Conservation (phyloP, 2,329 filamentous ascomycete genomes). For the Didymella sp. region DNA sequence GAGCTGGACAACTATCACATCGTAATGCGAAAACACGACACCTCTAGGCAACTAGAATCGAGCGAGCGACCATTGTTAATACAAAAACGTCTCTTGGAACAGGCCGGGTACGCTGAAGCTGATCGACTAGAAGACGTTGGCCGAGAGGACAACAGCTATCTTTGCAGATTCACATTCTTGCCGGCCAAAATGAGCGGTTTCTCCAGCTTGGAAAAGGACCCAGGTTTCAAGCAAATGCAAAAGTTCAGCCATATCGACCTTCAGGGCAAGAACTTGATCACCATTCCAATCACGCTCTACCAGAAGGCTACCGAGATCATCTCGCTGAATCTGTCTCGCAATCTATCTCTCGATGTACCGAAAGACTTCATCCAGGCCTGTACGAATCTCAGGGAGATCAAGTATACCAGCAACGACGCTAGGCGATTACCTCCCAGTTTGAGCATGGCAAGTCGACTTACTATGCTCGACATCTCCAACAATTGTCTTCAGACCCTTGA, state of each 20-base stretch:
- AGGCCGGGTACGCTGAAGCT: slow-evolving; percentile 85
- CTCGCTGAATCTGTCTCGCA: slow-evolving; percentile 90
- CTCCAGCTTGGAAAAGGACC: slow-evolving; percentile 74
- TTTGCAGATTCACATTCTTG: slow-evolving; percentile 94
- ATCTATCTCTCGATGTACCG: slow-evolving; percentile 88
- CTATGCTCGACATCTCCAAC: slow-evolving; percentile 92
- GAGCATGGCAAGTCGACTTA: slow-evolving; percentile 78
- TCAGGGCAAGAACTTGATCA: slow-evolving; percentile 86
- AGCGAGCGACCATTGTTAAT: slow-evolving; percentile 86
- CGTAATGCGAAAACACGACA: slow-evolving; percentile 89
- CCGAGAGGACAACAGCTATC: slow-evolving; percentile 94
- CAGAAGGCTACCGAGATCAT: slow-evolving; percentile 92
- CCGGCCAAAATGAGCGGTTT: slow-evolving; percentile 86
- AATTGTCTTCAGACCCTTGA: slow-evolving; percentile 89
- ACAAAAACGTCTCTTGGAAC: slow-evolving; percentile 88
- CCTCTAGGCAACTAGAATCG: slow-evolving; percentile 79
- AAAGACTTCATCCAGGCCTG: slow-evolving; percentile 97
- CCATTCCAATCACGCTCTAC: slow-evolving; percentile 93
- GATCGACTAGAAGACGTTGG: slow-evolving; percentile 93
- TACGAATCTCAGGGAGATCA: slow-evolving; percentile 89
- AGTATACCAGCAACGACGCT: slow-evolving; percentile 93
- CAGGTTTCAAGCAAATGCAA: slow-evolving; percentile 79
- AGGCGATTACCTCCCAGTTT: slow-evolving; percentile 84
- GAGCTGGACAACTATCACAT: slow-evolving; percentile 94
- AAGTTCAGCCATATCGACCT: slow-evolving; percentile 96